Evolutionary conservation across 805 yeast species (phyloP).

Genomic region (Cyberlindnera xylosilytica): DNA sequence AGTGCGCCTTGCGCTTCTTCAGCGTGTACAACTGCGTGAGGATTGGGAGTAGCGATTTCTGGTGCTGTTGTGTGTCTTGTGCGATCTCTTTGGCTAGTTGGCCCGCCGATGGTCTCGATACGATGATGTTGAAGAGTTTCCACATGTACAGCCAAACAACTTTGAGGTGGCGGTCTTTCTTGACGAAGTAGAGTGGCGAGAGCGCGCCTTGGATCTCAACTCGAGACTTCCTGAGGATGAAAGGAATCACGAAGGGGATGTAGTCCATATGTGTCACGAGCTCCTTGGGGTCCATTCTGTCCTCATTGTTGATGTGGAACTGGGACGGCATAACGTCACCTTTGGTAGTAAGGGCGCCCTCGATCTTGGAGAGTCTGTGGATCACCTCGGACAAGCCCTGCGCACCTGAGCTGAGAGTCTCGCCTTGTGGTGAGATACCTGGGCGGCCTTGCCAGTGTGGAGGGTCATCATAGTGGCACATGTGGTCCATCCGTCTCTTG

Average conservation of each 20-base stretch:
- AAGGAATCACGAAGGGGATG: conserved; percentile 30
- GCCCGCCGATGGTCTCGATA: not conserved
- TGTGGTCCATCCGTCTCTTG: conserved; percentile 50
- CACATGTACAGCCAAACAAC: conserved; percentile 32
- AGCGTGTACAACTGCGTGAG: conserved; percentile 6
- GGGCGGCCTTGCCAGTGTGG: conserved; percentile 35
- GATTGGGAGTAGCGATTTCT: not conserved
- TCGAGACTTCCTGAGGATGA: conserved; percentile 37
- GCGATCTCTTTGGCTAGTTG: too few relatives aligned
- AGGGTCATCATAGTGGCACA: conserved; percentile 54
- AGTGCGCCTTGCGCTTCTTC: conserved; percentile 11
- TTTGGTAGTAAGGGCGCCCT: not conserved
- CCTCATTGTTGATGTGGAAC: not conserved
- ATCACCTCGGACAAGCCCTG: not conserved
- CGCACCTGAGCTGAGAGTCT: not conserved
- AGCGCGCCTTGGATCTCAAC: conserved; percentile 49
- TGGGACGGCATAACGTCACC: not conserved
- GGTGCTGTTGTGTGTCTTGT: not conserved
- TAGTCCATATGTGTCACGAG: conserved; percentile 40
- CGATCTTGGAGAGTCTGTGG: not conserved
- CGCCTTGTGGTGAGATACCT: not conserved
- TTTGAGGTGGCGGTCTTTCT: conserved; percentile 40
- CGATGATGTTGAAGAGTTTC: conserved; percentile 7
- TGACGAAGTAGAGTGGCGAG: conserved; percentile 44
- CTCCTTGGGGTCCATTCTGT: conserved; percentile 29